Conservation (phyloP, 2,329 filamentous ascomycete genomes). For the Colletotrichum caudatum region DNA sequence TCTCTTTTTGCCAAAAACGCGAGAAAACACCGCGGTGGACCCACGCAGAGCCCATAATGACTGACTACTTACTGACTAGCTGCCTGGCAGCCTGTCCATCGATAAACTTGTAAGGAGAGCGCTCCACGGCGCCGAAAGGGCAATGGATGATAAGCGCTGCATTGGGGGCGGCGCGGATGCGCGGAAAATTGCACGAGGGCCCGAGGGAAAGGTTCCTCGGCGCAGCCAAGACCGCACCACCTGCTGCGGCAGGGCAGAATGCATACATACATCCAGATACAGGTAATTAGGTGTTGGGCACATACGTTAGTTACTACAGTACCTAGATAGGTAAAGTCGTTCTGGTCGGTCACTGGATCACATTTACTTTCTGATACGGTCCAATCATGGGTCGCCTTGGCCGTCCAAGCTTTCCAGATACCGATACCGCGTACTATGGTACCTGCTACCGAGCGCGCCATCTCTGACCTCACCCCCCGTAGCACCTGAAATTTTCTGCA, state of each 20-base stretch:
- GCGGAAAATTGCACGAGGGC: background rate
- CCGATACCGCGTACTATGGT: no score
- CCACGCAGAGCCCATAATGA: slow-evolving; percentile 24
- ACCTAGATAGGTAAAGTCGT: background rate
- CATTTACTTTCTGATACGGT: background rate
- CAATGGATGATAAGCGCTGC: slow-evolving; percentile 35
- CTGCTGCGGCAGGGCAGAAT: background rate
- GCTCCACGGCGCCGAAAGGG: slow-evolving; percentile 12
- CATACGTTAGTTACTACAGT: no score
- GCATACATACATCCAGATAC: background rate
- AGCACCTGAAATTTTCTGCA: slow-evolving; percentile 41
- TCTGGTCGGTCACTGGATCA: slow-evolving; percentile 18
- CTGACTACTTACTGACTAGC: background rate
- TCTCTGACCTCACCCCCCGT: slow-evolving; percentile 41
- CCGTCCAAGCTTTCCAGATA: slow-evolving; percentile 24
- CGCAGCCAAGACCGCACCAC: slow-evolving; percentile 28
- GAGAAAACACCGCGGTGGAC: slow-evolving; percentile 15
- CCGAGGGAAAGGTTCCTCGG: slow-evolving; percentile 6
- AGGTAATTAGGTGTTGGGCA: no score
- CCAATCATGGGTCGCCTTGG: slow-evolving; percentile 22
- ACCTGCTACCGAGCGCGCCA: slow-evolving; percentile 27
- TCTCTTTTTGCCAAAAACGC: background rate
- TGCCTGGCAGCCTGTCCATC: background rate
- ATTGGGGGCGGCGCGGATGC: slow-evolving; percentile 32
- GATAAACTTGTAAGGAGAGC: background rate